These are phyloP conservation scores for Tetrahymena borealis DNA, from an alignment of 73 alveolate species.

Conservation along the genomic window DNA sequence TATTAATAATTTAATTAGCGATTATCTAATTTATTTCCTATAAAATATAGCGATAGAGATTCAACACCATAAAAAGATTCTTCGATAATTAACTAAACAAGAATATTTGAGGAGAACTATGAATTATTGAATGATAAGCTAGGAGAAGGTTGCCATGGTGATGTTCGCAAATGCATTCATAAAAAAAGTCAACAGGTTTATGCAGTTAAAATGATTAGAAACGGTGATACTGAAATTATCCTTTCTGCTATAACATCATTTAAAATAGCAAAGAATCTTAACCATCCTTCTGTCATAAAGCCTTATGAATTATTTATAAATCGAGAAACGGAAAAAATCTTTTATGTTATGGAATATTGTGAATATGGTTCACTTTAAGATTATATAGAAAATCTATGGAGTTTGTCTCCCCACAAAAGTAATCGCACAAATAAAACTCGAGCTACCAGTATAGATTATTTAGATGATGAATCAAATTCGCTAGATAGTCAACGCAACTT, in stretches of 20 bases:
- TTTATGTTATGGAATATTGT: conserved; percentile 35
- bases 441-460: not conserved
- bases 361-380: conserved; percentile 11
- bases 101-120: not conserved
- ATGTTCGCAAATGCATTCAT: conserved; percentile 7
- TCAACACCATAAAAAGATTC: not conserved
- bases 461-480: not conserved
- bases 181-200: conserved; percentile 6
- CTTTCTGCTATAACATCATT: conserved; percentile 24
- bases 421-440: not conserved
- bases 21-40: too few species aligned
- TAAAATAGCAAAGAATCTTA: conserved; percentile 11
- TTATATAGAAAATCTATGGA: conserved; percentile 4
- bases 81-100: not conserved
- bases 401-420: not conserved
- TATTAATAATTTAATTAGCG: too few species aligned
- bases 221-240: conserved; percentile 16
- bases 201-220: conserved; percentile 37
- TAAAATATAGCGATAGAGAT: too few species aligned
- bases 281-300: conserved; percentile 14
- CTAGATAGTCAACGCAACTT: not conserved
- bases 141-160: conserved; percentile 35
- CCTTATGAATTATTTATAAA: conserved; percentile 24
- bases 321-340: conserved; percentile 17
- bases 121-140: not conserved